Percentiles rank a stretch among this genome's conserved stretches.
Conservation (phyloP, 345 rosid species). For the Linum usitatissimum region DNA sequence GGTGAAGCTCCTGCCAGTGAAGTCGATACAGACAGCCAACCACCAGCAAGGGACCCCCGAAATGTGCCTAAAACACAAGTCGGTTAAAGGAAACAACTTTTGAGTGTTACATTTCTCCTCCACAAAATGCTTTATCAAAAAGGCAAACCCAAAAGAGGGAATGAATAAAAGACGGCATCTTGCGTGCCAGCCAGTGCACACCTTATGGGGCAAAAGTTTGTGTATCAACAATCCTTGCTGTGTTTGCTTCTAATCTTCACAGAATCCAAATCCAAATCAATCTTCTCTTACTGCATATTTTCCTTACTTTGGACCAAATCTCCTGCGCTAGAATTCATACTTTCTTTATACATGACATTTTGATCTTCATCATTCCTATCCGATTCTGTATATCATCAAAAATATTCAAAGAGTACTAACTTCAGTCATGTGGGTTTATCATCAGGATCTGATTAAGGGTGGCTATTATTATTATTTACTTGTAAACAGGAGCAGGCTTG, state of each 20-base stretch:
- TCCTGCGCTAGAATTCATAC: slow-evolving; percentile 16
- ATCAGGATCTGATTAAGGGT: not conserved
- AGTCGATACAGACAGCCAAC: too few relatives aligned
- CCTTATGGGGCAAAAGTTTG: too few relatives aligned
- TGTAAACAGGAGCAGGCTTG: too few relatives aligned
- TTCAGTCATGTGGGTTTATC: not conserved
- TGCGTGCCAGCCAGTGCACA: too few relatives aligned
- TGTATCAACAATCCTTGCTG: slow-evolving; percentile 34
- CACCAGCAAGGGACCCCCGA: too few relatives aligned
- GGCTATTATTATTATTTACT: not conserved
- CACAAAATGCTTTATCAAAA: too few relatives aligned
- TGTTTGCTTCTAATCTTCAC: slow-evolving; percentile 45
- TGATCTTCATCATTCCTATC: slow-evolving; percentile 29
- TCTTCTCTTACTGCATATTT: slow-evolving; percentile 12
- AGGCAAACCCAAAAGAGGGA: too few relatives aligned
- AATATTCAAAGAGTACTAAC: not conserved
- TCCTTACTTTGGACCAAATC: slow-evolving; percentile 13
- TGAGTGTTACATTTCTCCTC: too few relatives aligned
- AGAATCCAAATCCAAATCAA: slow-evolving; percentile 37
- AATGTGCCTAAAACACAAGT: too few relatives aligned
- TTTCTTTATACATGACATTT: slow-evolving; percentile 20
- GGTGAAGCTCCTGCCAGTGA: too few relatives aligned
- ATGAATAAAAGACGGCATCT: too few relatives aligned
- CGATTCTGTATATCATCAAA: slow-evolving; percentile 16
- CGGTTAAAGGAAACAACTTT: too few relatives aligned